Base-by-base conservation (phyloP, 2,329 filamentous ascomycete genomes). In the Escovopsis sp. region DNA sequence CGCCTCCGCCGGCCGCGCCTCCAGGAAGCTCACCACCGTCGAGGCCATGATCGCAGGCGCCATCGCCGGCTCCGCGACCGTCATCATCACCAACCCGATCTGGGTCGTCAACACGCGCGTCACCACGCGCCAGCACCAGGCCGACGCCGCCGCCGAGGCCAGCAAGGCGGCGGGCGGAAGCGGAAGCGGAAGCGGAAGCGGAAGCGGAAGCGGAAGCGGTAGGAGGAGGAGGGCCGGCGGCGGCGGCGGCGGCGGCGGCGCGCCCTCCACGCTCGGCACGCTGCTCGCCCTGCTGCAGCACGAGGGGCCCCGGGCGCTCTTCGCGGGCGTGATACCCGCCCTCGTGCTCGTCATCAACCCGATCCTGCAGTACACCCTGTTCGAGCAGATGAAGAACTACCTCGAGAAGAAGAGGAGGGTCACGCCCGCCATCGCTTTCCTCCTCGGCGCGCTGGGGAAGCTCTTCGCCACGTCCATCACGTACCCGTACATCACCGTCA, bases 101-200 rank as follows among this genome's bases (percentile, higher is more conserved):
- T 98, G 91, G 91, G 91, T 98, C 40, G 72, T 98, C 61, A 98
- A 98, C 71, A 98, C 91, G 42, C 83, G 91, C 57, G 93, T 98
- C 82, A 98, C 91, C 16, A 89, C 91, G 39, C 79, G 86, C 54
- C 81, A 83, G 65, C 75, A 76, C 49, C 60, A 67, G 49, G 58
- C 65, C 48, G 61, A 63, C 43, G 50, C 66, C 42, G 59, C 67
- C 45, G 60, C 60, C 16, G 53, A 57, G 45, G 58, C 58, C 45
- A 50, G 54, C 46, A 79, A 74, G 57, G 60, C 27, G 5, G 27
- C 27, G 27, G 27, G 27, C 27, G 11, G 27, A 4, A 30, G 27
- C 8, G 11, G 27, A 3, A 29, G 27, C 27, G 11, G 27, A 3
- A 11, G 27, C 27, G 25, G 25, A 9, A 27, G 25, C 25, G 9